Percentiles rank a stretch among this genome's conserved stretches.
Evolutionary conservation across 73 alveolate genomes (phyloP).

Genomic region (Symbiodinium pilosum): DNA sequence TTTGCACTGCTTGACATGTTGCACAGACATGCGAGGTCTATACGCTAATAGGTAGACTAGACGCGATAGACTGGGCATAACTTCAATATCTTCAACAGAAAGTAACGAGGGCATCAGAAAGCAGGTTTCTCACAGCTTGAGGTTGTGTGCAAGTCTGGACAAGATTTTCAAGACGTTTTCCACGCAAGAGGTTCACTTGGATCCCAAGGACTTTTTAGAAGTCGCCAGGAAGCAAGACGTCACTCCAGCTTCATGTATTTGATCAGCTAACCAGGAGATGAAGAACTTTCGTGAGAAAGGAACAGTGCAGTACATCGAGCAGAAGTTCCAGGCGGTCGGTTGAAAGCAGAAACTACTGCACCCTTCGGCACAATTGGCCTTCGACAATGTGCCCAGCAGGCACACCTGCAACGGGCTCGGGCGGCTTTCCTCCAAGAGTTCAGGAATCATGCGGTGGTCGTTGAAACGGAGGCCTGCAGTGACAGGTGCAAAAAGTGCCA

Average conservation of each 20-base stretch:
- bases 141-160: conserved; percentile 94
- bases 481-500: neutral
- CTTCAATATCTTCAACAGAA: too few species aligned
- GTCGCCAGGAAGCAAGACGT: neutral
- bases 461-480: conserved; percentile 48
- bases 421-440: conserved; percentile 89
- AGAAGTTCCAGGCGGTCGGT: conserved; percentile 49
- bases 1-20: too few species aligned
- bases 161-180: conserved; percentile 84
- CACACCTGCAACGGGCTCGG: conserved; percentile 84
- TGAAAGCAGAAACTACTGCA: neutral
- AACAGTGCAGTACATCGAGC: conserved; percentile 69
- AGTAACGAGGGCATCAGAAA: too few species aligned
- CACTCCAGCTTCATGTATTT: neutral
- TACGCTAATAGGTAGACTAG: too few species aligned
- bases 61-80: too few species aligned
- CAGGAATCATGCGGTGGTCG: conserved; percentile 88
- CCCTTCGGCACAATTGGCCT: neutral
- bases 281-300: conserved; percentile 74
- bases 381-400: conserved; percentile 3
- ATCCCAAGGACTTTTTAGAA: conserved; percentile 68
- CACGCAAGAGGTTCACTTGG: conserved; percentile 80
- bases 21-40: too few species aligned
- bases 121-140: too few species aligned
- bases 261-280: conserved; percentile 39